Base-by-base conservation (phyloP, 2,329 filamentous ascomycete genomes). In the Harringtonia lauricola region DNA sequence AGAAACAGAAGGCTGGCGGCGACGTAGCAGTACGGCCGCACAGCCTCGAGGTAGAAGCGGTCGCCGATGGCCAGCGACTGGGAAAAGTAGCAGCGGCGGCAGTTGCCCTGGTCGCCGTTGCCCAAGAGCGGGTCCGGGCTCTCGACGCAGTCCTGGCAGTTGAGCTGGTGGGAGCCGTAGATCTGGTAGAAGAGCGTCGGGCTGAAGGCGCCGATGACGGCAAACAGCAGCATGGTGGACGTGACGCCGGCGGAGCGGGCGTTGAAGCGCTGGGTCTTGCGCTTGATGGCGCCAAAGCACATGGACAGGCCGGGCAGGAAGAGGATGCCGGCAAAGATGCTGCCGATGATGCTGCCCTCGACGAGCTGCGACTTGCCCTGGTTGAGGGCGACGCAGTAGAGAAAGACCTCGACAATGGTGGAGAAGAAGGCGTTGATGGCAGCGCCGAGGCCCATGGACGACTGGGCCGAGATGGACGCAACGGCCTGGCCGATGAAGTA, bases 401-500 rank as follows among this genome's bases (percentile, higher is more conserved):
- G 77, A 62, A 94, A 98, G 2, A 98, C 94, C 59, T 98, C 92
- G 10, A 98, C 92, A 19, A 98, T 73, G 2, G 92, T 98, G 13
- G 89, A 95, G 67, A 98, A 98, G 63, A 98, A 94, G 38, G 92
- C 92, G 55, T 98, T 98, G 68, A 96, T 86, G 28, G 90, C 94
- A 24, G 92, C 92, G 58, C 92, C 92, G 9, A 98, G 72, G 22
- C 92, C 92, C 92, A 98, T 98, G 6, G 90, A 95, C 2, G 90
- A 96, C 61, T 98, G 92, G 1, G 92, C 92, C 10, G 92, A 98
- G 54, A 98, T 98, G 42, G 92, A 98, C 3, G 92, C 92, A 37
- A 98, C 92, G 31, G 92, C 92, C 64, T 98, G 92, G 2, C 92
- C 92, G 52, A 98, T 98, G 61, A 98, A 98, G 65, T 98, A 98